Evolutionary conservation across 768 basidiomycete species (phyloP).

Genomic region (Calocybe gangraenosa): DNA sequence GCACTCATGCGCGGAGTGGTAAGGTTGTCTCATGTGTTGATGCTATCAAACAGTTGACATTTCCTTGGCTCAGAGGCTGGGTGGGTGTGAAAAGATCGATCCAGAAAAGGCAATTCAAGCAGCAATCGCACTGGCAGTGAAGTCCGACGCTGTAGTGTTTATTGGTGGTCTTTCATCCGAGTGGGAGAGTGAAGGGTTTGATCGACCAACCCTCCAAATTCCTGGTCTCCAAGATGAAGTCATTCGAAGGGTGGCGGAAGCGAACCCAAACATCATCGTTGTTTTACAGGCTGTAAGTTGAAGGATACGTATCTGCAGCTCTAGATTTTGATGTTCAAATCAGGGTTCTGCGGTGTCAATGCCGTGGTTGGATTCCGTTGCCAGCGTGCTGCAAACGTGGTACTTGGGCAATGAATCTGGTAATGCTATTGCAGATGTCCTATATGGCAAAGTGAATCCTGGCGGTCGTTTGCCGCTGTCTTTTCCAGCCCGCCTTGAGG

Average conservation of each 20-base stretch:
- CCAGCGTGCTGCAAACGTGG: conserved; percentile 59
- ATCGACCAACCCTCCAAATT: conserved; percentile 55
- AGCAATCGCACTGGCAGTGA: conserved; percentile 50
- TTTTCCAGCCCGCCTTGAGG: conserved; percentile 54
- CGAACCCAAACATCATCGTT: conserved; percentile 56
- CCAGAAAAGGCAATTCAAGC: conserved; percentile 49
- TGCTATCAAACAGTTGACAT: background rate
- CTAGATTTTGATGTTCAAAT: conserved; percentile 3
- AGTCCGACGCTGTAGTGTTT: conserved; percentile 53
- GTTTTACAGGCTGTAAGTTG: conserved; percentile 54
- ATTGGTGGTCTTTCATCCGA: conserved; percentile 62
- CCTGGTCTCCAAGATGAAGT: conserved; percentile 60
- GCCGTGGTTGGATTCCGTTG: conserved; percentile 63
- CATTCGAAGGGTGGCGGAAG: conserved; percentile 45
- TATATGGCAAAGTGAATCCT: conserved; percentile 61
- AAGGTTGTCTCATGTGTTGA: conserved; percentile 17
- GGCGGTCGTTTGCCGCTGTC: conserved; percentile 56
- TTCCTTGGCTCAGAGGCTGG: conserved; percentile 45
- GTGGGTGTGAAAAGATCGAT: conserved; percentile 63
- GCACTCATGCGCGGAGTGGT: conserved; percentile 69
- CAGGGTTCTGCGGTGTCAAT: conserved; percentile 69
- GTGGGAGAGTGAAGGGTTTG: conserved; percentile 77
- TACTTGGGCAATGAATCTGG: conserved; percentile 65
- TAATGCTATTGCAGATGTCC: conserved; percentile 61
- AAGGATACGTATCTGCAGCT: background rate